Percentiles rank a stretch among this genome's conserved stretches.
phyloP scores from a whole-genome alignment of 768 basidiomycete species.

The Psilocybe cyanescens region DNA sequence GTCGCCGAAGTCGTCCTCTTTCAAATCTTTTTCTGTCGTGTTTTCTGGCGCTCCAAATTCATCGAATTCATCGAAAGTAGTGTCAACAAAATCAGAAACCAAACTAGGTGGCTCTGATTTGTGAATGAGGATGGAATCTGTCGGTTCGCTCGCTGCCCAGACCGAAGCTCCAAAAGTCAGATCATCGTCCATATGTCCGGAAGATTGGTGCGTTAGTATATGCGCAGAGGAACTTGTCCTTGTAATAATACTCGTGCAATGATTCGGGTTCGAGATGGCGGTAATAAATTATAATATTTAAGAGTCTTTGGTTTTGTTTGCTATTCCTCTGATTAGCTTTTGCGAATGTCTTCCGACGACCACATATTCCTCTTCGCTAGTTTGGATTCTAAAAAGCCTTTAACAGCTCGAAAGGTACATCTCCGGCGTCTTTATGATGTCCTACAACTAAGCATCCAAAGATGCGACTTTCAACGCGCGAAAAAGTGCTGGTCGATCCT shows the following conservation, averaged over 20 bases:
- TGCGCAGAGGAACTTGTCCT: not conserved
- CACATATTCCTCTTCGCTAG: constrained; percentile 67
- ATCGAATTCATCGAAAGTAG: constrained; percentile 52
- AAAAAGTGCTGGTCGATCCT: constrained; percentile 76
- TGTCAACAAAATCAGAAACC: constrained; percentile 33
- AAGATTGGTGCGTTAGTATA: not conserved
- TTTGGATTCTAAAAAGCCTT: constrained; percentile 49
- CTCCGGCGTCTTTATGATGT: constrained; percentile 77
- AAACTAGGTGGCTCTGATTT: constrained; percentile 24
- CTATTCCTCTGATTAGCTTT: not conserved
- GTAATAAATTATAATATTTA: not conserved
- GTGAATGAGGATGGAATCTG: constrained; percentile 22
- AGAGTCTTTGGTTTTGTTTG: constrained; percentile 35
- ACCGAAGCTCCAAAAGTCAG: constrained; percentile 73
- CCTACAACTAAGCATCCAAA: constrained; percentile 70
- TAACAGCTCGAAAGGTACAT: constrained; percentile 68
- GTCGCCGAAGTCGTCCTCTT: constrained; percentile 84
- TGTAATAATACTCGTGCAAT: not conserved
- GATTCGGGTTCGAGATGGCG: not conserved
- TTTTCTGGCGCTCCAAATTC: constrained; percentile 58
- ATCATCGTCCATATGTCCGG: constrained; percentile 63
- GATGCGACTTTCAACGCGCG: constrained; percentile 66
- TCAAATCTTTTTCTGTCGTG: constrained; percentile 39
- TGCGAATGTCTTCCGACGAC: constrained; percentile 32
- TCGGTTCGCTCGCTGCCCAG: constrained; percentile 60